Evolutionary conservation across 345 rosid genomes (phyloP), one percentile per base, ranked within the genome.

Genomic region (Gossypium mustelinum): DNA sequence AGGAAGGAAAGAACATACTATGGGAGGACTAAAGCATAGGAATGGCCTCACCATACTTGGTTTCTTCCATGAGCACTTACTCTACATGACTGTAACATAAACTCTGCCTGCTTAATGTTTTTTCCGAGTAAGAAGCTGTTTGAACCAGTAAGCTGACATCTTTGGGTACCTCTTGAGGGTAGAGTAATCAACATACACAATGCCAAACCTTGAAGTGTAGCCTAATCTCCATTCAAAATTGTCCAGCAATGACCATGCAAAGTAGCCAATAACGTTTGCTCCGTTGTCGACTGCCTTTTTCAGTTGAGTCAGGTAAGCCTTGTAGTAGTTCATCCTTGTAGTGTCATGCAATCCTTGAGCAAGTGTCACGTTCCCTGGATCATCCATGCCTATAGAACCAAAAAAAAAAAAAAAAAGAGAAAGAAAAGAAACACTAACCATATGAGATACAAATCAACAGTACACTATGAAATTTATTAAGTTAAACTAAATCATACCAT

Each of bases 211-310:
- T 16, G 99, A 87, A 60, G 98, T 95, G 87, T 95, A 95, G 68
- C 97, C 98, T 45, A 79, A 86, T 75, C 86, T 80, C 99, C 99
- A 95, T 78, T 95, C 98, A 22, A 95, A 95, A 83, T 95, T 95
- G 80, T 95, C 98, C 0, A 95, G 91, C 90, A 95, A 79, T 2
- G 98, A 93, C 99, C 99, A 95, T 0, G 98, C 98, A 25, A 95
- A 95, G 84, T 95, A 95, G 54, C 97, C 99, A 9, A 69, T 60
- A 7, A 91, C 85, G 70, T 95, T 90, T 70, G 97, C 98, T 76
- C 99, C 98, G 44, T 89, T 87, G 67, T 93, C 92, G 1, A 57
- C 84, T 0, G 98, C 98, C 77, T 88, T 95, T 90, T 91, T 91
- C 78, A 95, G 80, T 63, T 95, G 93, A 63, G 87, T 85, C 80